Base-by-base conservation (phyloP, 352 stramenopile genomes). In the Globisporangium spinosum region DNA sequence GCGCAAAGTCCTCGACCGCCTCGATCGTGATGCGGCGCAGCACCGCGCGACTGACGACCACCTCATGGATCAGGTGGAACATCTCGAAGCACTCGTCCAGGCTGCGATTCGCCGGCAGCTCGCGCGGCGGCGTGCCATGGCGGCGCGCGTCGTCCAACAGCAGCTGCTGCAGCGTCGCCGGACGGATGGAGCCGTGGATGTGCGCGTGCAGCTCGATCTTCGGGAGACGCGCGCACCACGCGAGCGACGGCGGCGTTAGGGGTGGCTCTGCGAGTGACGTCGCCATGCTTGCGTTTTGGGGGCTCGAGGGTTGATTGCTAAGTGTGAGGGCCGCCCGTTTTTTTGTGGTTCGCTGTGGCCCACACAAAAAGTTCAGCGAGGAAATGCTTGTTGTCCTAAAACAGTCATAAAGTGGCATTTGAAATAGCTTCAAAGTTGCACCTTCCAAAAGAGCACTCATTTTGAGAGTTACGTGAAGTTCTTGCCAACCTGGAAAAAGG, bases 191-290 rank as follows among this genome's bases (percentile, higher is more conserved):
- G 10, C 90, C 90, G 67, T 96, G 87, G 67, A 97, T 91, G 72
- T 97, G 89, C 43, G 90, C 89, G 67, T 97, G 90, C 32, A 97
- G 75, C 79, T 97, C 86, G 47, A 93, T 77, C 77, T 95, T 95
- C 22, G 85, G 82, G 56, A 95, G 69, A n/a, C 54, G 64, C 56
- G 71, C 65, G 74, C 83, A 90, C 67, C 86, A 92, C 34, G 47
- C 63, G 29, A 76, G 69, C 13, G 87, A 71, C 47, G 65, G 65
- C 9, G 34, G 56, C 6, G 34, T 12, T 12, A 43, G 35, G 17
- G 20, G 38, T 45, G 20, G 32, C 3, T 58, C 56, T 6, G 7
- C 43, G 27, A 34, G 32, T 51, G 56, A 29, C 25, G 54, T 60
- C 13, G 56, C 10, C 56, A 47, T 29, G 32, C 56, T 62, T 49